Evolutionary conservation across 169 alveolate genomes (phyloP).

Genomic region (Plasmodium chabaudi): DNA sequence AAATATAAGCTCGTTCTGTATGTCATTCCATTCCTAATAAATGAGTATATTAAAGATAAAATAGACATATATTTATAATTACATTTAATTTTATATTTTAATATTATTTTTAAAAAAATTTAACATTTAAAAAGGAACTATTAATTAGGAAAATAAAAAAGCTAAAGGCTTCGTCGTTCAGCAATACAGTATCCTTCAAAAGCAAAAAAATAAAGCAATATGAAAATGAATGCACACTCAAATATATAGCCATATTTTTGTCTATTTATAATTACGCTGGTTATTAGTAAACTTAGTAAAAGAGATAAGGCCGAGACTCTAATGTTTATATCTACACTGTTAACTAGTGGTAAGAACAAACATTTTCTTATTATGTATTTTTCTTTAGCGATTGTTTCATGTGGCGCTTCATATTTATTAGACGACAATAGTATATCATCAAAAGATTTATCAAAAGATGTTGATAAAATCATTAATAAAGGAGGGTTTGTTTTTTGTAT

Average conservation of each 20-base stretch:
- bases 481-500: conserved; percentile 24
- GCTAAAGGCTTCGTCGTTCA: conserved; percentile 42
- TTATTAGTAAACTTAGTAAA: conserved; percentile 43
- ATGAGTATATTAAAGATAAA: neutral
- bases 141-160: conserved; percentile 58
- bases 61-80: neutral
- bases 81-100: neutral
- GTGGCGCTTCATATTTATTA: conserved; percentile 6
- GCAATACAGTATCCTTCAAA: conserved; percentile 35
- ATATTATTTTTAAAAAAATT: neutral
- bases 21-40: conserved; percentile 70
- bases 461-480: conserved; percentile 32
- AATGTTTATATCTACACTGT: conserved; percentile 7
- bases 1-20: conserved; percentile 40
- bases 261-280: conserved; percentile 37
- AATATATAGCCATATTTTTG: neutral
- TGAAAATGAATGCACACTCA: neutral
- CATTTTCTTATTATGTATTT: conserved; percentile 53
- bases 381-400: conserved; percentile 15
- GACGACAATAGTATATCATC: conserved; percentile 43
- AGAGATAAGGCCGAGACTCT: conserved; percentile 66
- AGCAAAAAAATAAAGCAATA: conserved; percentile 1
- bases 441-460: conserved; percentile 58
- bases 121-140: conserved; percentile 66
- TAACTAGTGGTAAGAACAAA: conserved; percentile 47